Conservation (phyloP, 2,329 filamentous ascomycete species). For the Talaromyces islandicus region DNA sequence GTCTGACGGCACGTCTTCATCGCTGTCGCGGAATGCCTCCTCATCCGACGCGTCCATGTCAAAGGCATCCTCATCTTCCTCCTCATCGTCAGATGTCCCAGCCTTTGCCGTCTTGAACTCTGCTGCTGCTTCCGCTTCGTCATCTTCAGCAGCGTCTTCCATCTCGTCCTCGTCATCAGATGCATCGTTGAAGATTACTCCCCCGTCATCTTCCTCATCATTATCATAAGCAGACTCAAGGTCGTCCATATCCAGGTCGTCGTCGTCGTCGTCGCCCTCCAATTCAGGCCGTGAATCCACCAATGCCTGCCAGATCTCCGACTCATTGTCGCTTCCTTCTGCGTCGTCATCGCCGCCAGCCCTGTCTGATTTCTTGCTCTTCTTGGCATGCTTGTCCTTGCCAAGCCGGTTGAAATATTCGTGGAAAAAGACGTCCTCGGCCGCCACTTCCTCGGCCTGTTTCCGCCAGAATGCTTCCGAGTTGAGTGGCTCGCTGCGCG, state of each 20-base stretch:
- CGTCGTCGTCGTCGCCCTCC: slow-evolving; percentile 55
- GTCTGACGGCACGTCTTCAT: slow-evolving; percentile 50
- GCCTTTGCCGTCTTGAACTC: slow-evolving; percentile 8
- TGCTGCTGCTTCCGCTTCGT: slow-evolving; percentile 20
- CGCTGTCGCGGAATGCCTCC: slow-evolving; percentile 45
- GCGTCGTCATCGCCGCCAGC: slow-evolving; percentile 36
- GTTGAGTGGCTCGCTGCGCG: slow-evolving; percentile 67
- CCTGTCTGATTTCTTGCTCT: slow-evolving; percentile 46
- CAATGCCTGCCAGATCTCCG: slow-evolving; percentile 88
- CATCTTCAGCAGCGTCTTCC: slow-evolving; percentile 27
- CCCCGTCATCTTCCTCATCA: slow-evolving; percentile 34
- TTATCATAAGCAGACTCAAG: slow-evolving; percentile 48
- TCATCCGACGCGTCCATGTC: slow-evolving; percentile 44
- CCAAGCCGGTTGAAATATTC: slow-evolving; percentile 80
- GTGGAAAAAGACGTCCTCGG: slow-evolving; percentile 97
- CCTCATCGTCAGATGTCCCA: slow-evolving; percentile 36
- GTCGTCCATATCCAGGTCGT: slow-evolving; percentile 52
- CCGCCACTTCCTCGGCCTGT: slow-evolving; percentile 79
- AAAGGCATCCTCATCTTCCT: slow-evolving; percentile 51
- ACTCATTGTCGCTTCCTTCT: slow-evolving; percentile 59
- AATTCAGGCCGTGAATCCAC: slow-evolving; percentile 74
- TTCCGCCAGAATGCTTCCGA: slow-evolving; percentile 86
- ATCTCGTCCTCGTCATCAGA: slow-evolving; percentile 42
- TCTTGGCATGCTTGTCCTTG: slow-evolving; percentile 56
- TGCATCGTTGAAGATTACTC: slow-evolving; percentile 43